These are phyloP conservation scores for Piromyces finnis DNA, from an alignment of 192 early-diverging fungal species.

Conservation along the genomic window DNA sequence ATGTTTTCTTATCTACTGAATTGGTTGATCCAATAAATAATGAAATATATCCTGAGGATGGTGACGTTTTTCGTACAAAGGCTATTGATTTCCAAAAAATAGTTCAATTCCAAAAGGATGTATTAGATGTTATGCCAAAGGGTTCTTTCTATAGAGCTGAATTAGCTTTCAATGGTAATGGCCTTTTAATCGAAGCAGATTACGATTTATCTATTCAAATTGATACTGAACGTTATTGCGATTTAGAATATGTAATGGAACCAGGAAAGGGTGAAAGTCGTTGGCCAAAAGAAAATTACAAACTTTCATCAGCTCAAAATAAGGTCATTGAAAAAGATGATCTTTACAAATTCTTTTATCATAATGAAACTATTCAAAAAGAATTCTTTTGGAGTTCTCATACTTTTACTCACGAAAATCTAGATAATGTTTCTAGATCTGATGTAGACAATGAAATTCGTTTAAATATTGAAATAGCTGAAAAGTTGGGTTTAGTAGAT, in stretches of 20 bases:
- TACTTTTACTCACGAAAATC: too few species aligned
- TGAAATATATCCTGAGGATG: background rate
- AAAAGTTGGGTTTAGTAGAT: background rate
- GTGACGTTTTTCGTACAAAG: conserved; percentile 6
- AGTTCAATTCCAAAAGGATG: conserved; percentile 14
- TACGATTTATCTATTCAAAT: conserved; percentile 3
- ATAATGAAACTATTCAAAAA: background rate
- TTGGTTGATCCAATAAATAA: too few species aligned
- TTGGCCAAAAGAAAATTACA: conserved; percentile 9
- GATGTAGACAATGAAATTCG: too few species aligned
- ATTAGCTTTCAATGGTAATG: conserved; percentile 20
- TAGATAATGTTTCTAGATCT: too few species aligned
- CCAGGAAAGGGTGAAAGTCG: conserved; percentile 10
- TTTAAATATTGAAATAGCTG: conserved; percentile 3
- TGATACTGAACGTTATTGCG: conserved; percentile 8
- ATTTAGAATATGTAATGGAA: conserved; percentile 11
- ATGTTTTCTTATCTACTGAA: conserved; percentile 8
- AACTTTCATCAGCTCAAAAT: background rate
- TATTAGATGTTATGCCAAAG: conserved; percentile 11
- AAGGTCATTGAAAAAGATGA: conserved; percentile 5
- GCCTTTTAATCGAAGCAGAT: conserved; percentile 4
- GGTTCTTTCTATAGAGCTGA: conserved; percentile 13
- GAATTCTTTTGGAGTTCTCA: too few species aligned
- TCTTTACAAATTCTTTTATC: conserved; percentile 6
- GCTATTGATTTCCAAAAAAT: conserved; percentile 10